Percentiles rank a stretch among this genome's conserved stretches.
These are phyloP conservation scores for Aspergillus mulundensis DNA, from an alignment of 495 filamentous ascomycete species.

Conservation along the genomic window DNA sequence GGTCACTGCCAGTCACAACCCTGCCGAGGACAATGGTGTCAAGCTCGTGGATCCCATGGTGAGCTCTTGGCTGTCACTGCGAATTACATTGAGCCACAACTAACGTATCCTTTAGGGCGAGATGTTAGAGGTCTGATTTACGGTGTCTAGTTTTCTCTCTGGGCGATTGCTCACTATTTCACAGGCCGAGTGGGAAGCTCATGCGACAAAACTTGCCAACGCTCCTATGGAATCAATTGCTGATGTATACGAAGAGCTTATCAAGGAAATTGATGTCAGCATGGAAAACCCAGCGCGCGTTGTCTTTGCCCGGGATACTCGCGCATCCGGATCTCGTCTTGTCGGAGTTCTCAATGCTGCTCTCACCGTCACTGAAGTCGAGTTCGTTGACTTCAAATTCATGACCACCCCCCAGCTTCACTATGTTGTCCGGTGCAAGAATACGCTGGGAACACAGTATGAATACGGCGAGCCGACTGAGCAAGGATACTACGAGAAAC, in stretches of 20 bases:
- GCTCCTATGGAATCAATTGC: constrained; percentile 67
- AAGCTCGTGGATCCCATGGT: constrained; percentile 97
- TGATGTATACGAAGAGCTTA: constrained; percentile 69
- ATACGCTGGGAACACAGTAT: constrained; percentile 76
- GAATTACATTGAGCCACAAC: background rate
- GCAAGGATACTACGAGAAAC: constrained; percentile 91
- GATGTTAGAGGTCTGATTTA: constrained; percentile 74
- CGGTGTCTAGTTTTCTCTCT: background rate
- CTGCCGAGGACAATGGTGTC: constrained; percentile 93
- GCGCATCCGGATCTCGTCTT: constrained; percentile 82
- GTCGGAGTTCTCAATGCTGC: constrained; percentile 72
- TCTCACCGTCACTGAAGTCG: constrained; percentile 67
- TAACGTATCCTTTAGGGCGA: constrained; percentile 58
- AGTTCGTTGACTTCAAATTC: constrained; percentile 75
- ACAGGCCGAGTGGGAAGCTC: constrained; percentile 77
- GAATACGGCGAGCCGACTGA: constrained; percentile 87
- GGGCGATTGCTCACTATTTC: constrained; percentile 3
- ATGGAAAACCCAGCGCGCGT: constrained; percentile 67
- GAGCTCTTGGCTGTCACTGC: constrained; percentile 20
- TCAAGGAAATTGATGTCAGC: constrained; percentile 70
- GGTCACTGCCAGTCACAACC: constrained; percentile 99
- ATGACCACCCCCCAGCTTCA: constrained; percentile 95
- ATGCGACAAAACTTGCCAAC: constrained; percentile 86
- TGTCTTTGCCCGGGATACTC: constrained; percentile 87
- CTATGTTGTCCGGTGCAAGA: constrained; percentile 91